Percentiles rank a stretch among this genome's conserved stretches.
These are phyloP conservation scores for Conticribra guillardii DNA, from an alignment of 108 stramenopile genomes.

Conservation along the genomic window DNA sequence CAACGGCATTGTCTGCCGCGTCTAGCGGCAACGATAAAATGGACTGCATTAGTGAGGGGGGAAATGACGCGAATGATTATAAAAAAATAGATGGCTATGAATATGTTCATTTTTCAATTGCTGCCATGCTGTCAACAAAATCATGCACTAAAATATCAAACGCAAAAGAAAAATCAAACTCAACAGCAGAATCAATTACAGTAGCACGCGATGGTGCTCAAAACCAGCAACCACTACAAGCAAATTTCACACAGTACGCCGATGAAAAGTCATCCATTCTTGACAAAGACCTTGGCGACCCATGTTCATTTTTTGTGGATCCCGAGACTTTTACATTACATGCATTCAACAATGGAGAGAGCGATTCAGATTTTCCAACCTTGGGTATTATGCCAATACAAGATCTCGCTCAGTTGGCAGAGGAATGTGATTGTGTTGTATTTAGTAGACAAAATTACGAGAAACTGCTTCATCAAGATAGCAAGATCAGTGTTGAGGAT, in stretches of 20 bases:
- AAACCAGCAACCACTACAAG: too few relatives aligned
- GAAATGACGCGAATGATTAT: too few relatives aligned
- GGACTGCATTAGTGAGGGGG: too few relatives aligned
- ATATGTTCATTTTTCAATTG: conserved; percentile 30
- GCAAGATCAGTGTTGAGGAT: neutral
- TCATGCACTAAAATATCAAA: neutral
- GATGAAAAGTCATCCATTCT: too few relatives aligned
- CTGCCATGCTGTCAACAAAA: conserved; percentile 13
- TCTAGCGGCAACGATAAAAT: too few relatives aligned
- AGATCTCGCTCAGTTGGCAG: conserved; percentile 22
- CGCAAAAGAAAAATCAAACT: neutral
- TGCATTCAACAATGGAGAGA: neutral
- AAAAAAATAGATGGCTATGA: too few relatives aligned
- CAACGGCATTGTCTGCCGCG: too few relatives aligned
- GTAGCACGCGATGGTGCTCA: too few relatives aligned
- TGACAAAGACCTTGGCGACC: too few relatives aligned
- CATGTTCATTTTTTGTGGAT: conserved; percentile 19
- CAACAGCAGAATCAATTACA: neutral
- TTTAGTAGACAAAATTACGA: neutral
- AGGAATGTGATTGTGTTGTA: conserved; percentile 24
- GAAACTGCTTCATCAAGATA: neutral
- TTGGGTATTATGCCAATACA: conserved; percentile 20
- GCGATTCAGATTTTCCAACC: neutral
- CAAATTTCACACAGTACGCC: too few relatives aligned
- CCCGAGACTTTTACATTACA: conserved; percentile 11